A percentile compares a stretch with the other conserved stretches of the same genome.
phyloP scores from a whole-genome alignment of 257 asterid species.

The Solanum sejunctum region DNA sequence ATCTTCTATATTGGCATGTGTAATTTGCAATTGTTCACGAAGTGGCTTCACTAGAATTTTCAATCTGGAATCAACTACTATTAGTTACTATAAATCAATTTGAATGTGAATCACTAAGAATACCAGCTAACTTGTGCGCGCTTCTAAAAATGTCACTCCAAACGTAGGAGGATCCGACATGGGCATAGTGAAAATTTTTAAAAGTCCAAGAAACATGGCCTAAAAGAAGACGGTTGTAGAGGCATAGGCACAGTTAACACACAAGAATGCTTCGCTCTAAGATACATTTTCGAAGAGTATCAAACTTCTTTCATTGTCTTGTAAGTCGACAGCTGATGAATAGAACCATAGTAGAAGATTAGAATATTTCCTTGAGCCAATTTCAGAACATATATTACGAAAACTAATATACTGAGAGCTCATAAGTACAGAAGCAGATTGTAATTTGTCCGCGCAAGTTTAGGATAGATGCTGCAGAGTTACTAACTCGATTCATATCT shows the following conservation, averaged over 20 bases:
- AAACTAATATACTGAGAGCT: slow-evolving; percentile 4
- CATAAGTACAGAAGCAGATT: not conserved
- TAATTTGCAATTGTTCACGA: not conserved
- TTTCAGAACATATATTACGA: slow-evolving; percentile 10
- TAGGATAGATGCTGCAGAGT: not conserved
- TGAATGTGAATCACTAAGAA: not conserved
- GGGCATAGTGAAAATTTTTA: not conserved
- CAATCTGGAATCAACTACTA: not conserved
- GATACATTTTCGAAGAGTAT: not conserved
- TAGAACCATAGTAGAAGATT: slow-evolving; percentile 12
- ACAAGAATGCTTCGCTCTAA: not conserved
- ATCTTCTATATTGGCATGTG: not conserved
- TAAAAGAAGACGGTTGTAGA: not conserved
- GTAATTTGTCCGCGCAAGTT: not conserved
- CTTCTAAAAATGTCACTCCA: no score
- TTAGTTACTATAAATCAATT: not conserved
- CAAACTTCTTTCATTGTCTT: not conserved
- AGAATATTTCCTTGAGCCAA: not conserved
- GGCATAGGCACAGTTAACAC: not conserved
- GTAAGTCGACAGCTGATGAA: not conserved
- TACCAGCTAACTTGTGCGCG: no score
- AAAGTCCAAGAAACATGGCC: not conserved
- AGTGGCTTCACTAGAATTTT: not conserved
- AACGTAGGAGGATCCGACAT: not conserved
- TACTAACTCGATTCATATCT: not conserved